A percentile compares a stretch with the other conserved stretches of the same genome.
Evolutionary conservation across 495 filamentous ascomycete species (phyloP).

Genomic region (Penicillium pulvis): DNA sequence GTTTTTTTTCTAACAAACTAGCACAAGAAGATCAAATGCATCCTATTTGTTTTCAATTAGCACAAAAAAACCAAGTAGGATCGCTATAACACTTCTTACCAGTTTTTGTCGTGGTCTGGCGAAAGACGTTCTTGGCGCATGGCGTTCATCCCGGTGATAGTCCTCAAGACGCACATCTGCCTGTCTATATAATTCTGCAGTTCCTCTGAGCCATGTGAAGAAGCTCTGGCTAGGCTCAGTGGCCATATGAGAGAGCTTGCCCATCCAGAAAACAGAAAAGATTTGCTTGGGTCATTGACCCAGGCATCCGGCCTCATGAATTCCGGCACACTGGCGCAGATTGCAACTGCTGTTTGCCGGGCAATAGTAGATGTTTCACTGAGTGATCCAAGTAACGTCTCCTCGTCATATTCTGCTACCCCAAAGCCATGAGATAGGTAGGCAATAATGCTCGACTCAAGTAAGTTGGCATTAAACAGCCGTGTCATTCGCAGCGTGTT

Average conservation of each 20-base stretch:
- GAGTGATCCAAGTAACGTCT: background rate
- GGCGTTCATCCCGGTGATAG: constrained; percentile 2
- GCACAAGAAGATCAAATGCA: constrained; percentile 8
- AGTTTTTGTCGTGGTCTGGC: constrained; percentile 1
- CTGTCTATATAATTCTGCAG: constrained; percentile 4
- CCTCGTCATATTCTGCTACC: background rate
- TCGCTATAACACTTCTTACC: background rate
- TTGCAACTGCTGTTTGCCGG: background rate
- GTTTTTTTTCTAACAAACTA: background rate
- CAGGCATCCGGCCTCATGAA: background rate
- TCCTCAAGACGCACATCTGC: background rate
- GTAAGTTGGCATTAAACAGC: background rate
- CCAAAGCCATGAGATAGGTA: background rate
- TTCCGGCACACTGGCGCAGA: constrained; percentile 9
- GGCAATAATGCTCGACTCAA: background rate
- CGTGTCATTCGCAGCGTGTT: constrained; percentile 9
- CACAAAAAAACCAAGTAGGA: background rate
- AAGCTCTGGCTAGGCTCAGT: background rate
- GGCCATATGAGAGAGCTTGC: constrained; percentile 12
- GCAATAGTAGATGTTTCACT: background rate
- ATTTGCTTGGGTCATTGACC: background rate
- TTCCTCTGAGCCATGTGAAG: constrained; percentile 4
- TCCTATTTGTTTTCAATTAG: constrained; percentile 3
- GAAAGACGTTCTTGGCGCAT: constrained; percentile 1
- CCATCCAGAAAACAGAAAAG: constrained; percentile 7